phyloP scores from a whole-genome alignment of 2,329 filamentous ascomycete genomes.

The Ascochyta pisi region DNA sequence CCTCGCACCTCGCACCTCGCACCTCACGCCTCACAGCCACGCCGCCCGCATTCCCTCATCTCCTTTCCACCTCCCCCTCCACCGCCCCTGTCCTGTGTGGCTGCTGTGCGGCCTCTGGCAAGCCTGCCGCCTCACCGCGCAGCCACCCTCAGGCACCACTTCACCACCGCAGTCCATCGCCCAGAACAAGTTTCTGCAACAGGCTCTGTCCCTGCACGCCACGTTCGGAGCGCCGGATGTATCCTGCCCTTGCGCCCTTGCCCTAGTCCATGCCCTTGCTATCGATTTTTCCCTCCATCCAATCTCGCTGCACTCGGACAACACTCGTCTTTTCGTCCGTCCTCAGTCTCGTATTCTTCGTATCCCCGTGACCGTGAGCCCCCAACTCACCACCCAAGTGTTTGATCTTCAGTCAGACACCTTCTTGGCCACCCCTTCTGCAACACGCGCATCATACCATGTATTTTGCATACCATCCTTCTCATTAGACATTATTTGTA shows the following conservation, averaged over 20 bases:
- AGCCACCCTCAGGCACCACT: background rate
- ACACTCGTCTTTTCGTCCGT: constrained; percentile 13
- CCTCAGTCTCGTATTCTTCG: constrained; percentile 5
- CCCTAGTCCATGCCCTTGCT: constrained; percentile 10
- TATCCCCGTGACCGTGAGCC: background rate
- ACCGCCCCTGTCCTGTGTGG: constrained; percentile 4
- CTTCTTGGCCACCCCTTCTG: background rate
- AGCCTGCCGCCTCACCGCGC: background rate
- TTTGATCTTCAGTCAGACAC: constrained; percentile 14
- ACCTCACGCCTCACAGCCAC: constrained; percentile 8
- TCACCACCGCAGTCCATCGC: background rate
- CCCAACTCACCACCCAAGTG: constrained; percentile 1
- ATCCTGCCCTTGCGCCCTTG: constrained; percentile 4
- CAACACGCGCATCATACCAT: background rate
- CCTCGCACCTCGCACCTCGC: too few species aligned
- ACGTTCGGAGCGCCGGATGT: constrained; percentile 17
- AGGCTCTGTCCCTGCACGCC: constrained; percentile 8
- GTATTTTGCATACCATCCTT: background rate
- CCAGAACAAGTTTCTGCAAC: background rate
- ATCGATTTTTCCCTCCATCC: constrained; percentile 7
- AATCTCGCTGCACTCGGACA: constrained; percentile 17
- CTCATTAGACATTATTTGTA: background rate
- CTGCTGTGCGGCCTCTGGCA: constrained; percentile 4
- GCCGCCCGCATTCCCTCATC: constrained; percentile 12
- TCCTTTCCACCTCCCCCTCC: background rate